Conservation (phyloP, 192 early-diverging fungal species). For the Backusella psychrophila region DNA sequence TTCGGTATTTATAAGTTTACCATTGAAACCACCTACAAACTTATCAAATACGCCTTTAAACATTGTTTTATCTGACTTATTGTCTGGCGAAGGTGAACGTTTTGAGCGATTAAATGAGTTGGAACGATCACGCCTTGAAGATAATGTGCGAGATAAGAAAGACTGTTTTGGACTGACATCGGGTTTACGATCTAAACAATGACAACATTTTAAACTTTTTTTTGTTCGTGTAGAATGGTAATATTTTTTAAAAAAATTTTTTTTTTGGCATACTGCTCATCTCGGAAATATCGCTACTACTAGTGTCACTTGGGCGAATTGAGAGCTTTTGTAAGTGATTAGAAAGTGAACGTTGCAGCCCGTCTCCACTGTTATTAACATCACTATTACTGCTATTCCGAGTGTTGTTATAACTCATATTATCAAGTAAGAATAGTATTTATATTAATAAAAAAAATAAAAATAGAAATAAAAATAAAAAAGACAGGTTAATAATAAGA, state of each 20-base stretch:
- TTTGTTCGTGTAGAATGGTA: background rate
- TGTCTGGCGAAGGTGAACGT: constrained; percentile 12
- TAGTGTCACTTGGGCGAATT: background rate
- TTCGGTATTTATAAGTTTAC: constrained; percentile 5
- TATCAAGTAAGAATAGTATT: background rate
- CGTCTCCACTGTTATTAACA: background rate
- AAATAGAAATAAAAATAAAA: background rate
- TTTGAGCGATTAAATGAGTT: constrained; percentile 13
- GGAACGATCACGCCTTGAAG: constrained; percentile 20
- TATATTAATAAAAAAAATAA: constrained; percentile 6
- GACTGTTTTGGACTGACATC: constrained; percentile 11
- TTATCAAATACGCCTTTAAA: constrained; percentile 57
- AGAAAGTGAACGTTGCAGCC: constrained; percentile 25
- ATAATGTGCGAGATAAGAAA: constrained; percentile 23
- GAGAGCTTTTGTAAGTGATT: constrained; percentile 23
- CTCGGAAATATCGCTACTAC: constrained; percentile 11
- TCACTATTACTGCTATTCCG: background rate
- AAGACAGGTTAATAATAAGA: no score
- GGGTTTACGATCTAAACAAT: background rate
- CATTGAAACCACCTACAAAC: constrained; percentile 47
- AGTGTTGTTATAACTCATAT: background rate
- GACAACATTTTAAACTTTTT: background rate
- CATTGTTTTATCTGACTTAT: constrained; percentile 34
- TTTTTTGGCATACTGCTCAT: constrained; percentile 7
- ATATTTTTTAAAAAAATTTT: background rate